Evolutionary conservation across 441 rosid species (phyloP).

Genomic region (Daphne laureola): DNA sequence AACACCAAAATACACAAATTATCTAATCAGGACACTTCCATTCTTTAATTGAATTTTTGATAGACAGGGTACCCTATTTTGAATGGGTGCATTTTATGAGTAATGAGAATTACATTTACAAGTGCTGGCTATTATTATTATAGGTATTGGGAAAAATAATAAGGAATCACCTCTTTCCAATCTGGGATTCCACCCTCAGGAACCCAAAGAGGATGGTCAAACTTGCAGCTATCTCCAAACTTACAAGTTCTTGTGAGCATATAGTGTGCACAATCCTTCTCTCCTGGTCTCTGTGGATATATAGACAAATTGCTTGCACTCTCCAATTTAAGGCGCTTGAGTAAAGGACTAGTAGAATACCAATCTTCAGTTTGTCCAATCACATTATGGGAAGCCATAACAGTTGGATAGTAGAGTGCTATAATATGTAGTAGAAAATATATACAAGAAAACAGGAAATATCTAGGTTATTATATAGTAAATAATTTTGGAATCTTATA

Average conservation of each 20-base stretch:
- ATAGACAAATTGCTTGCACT: constrained; percentile 70
- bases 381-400: constrained; percentile 69
- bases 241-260: constrained; percentile 98
- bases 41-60: constrained; percentile 6
- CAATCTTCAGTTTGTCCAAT: constrained; percentile 93
- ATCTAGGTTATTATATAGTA: constrained; percentile 34
- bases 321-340: constrained; percentile 91
- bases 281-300: constrained; percentile 94
- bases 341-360: constrained; percentile 67
- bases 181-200: constrained; percentile 99
- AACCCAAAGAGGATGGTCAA: constrained; percentile 99
- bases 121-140: constrained; percentile 17
- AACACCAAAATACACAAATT: too few relatives aligned
- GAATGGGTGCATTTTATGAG: background rate
- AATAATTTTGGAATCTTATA: constrained; percentile 20
- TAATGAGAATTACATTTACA: constrained; percentile 3
- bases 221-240: constrained; percentile 95
- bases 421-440: constrained; percentile 57
- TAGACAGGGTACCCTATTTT: background rate
- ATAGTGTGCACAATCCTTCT: constrained; percentile 98
- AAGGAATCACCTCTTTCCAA: constrained; percentile 99
- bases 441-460: constrained; percentile 29
- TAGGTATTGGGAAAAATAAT: constrained; percentile 40
- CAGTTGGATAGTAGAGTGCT: constrained; percentile 84
- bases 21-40: background rate